Evolutionary conservation across 345 rosid species (phyloP), one percentile per base, ranked within the genome.

Genomic region (Salix udensis): DNA sequence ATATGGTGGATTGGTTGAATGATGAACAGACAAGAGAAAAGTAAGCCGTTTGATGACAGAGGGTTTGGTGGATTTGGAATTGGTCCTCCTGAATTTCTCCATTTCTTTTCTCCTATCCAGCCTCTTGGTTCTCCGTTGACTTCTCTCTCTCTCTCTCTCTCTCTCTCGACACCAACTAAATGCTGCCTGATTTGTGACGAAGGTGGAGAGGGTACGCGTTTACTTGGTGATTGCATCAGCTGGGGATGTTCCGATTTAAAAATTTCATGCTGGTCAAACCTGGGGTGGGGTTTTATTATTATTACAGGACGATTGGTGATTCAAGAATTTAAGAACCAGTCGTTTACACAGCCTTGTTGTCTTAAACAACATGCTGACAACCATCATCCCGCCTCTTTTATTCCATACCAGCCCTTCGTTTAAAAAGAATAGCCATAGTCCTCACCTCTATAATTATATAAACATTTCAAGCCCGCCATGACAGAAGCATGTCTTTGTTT

Each of bases 101-200:
- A 68, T 75, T 68, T 82, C 67, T 73, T 82, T 76, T 37, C 39
- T 76, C 46, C 76, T 78, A 62, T 50, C 67, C 73, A 72, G 75
- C 44, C 76, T 60, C 78, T 52, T 64, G 18, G 65, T 36, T 52
- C 67, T 23, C 68, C 58, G 83, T 85, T 84, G 87, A 84, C 86
- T 72, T 73, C 76, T 73, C 76, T 34, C 65, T 73, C 66, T 34
- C 65, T 73, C 66, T 30, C 55, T 23, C 76, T 34, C 65, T 34
- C 65, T 73, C 66, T 30, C 55, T 23, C 76, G 72, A 42, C 73
- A 74, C 73, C 18, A 19, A 37, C 68, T 21, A 34, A 72, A 72
- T 75, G 78, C 75, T 28, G 52, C 52, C 52, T 66, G 60, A 75
- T 86, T 77, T 70, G n/a, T 66, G 76, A 65, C 71, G 58, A 67